A percentile compares a stretch with the other conserved stretches of the same genome.
Conservation (phyloP, 2,329 filamentous ascomycete species). For the Microthyrium microscopicum region DNA sequence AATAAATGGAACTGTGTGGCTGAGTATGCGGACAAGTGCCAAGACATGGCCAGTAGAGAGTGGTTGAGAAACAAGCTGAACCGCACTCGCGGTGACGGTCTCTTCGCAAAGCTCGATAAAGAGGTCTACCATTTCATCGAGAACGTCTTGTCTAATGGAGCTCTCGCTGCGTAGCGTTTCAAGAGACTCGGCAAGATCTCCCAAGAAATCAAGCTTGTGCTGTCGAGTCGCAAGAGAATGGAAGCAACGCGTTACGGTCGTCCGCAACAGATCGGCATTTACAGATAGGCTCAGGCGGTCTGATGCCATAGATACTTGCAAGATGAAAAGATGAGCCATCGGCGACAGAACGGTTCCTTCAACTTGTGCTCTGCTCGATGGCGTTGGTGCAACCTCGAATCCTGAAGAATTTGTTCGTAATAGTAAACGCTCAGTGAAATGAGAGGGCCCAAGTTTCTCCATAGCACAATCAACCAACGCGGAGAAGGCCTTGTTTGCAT, state of each 20-base stretch:
- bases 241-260: too few relatives aligned
- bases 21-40: not conserved
- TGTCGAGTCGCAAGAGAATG: too few relatives aligned
- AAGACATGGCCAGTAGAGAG: not conserved
- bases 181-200: too few relatives aligned
- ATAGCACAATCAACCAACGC: slow-evolving; percentile 36
- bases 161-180: too few relatives aligned
- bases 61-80: not conserved
- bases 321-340: too few relatives aligned
- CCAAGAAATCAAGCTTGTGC: too few relatives aligned
- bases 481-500: slow-evolving; percentile 19
- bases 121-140: not conserved
- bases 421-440: slow-evolving; percentile 33
- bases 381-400: not conserved
- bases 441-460: slow-evolving; percentile 30
- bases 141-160: too few relatives aligned
- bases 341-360: too few relatives aligned
- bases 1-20: not conserved
- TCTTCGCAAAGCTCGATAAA: not conserved
- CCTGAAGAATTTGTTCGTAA: slow-evolving; percentile 9
- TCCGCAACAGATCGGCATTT: too few relatives aligned
- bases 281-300: too few relatives aligned
- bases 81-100: not conserved
- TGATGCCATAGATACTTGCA: too few relatives aligned
- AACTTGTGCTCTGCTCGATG: too few relatives aligned